Evolutionary conservation across 495 filamentous ascomycete species (phyloP).

Genomic region (Talaromyces wortmannii): DNA sequence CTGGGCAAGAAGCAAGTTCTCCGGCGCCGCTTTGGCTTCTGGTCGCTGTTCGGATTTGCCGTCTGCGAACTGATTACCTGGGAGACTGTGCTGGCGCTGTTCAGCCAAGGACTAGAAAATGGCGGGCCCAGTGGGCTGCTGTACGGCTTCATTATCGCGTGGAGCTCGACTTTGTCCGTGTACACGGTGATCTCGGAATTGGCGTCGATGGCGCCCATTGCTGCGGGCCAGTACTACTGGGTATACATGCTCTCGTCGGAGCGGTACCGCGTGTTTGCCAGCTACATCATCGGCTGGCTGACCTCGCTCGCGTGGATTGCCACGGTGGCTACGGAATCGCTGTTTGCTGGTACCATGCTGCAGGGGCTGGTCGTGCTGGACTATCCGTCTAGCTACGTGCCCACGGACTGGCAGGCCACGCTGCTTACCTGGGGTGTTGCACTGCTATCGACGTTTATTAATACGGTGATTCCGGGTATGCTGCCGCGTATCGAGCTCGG

Average conservation of each 20-base stretch:
- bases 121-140: constrained; percentile 41
- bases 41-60: constrained; percentile 31
- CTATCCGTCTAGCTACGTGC: constrained; percentile 23
- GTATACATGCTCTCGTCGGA: constrained; percentile 30
- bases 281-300: constrained; percentile 33
- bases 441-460: constrained; percentile 32
- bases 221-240: constrained; percentile 38
- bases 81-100: constrained; percentile 26
- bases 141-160: constrained; percentile 42
- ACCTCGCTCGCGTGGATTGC: constrained; percentile 27
- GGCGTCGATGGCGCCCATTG: constrained; percentile 37
- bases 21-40: constrained; percentile 28
- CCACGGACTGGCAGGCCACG: constrained; percentile 41
- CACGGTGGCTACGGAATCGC: constrained; percentile 20
- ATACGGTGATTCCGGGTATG: constrained; percentile 27
- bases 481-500: constrained; percentile 37
- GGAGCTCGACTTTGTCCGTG: constrained; percentile 35
- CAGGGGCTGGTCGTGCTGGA: constrained; percentile 36
- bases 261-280: constrained; percentile 22
- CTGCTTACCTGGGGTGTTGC: constrained; percentile 37
- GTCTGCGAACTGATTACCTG: constrained; percentile 29
- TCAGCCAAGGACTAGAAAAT: constrained; percentile 20
- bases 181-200: constrained; percentile 41
- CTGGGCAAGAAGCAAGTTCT: constrained; percentile 33
- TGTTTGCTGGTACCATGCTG: constrained; percentile 34